Evolutionary conservation across 164 flowering plant species (phyloP).

Genomic region (Stephania yunnanensis): DNA sequence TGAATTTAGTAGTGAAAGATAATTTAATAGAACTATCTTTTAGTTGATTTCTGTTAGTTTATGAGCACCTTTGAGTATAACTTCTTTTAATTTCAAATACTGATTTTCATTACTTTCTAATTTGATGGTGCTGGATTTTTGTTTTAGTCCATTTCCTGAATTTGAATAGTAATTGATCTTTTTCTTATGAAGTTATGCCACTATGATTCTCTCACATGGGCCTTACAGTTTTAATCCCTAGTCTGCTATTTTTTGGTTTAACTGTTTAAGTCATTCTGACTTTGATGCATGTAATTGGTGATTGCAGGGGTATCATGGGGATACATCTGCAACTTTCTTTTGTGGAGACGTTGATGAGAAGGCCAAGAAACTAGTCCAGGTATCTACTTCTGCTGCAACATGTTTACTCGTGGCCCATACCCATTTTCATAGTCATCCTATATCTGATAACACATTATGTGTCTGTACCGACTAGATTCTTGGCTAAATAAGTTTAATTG

Average conservation of each 20-base stretch:
- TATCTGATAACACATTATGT: not conserved
- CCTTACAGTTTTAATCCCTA: not conserved
- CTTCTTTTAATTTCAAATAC: not conserved
- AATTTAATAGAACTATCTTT: not conserved
- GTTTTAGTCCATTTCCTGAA: not conserved
- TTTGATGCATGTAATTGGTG: slow-evolving; percentile 7
- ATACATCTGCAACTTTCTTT: slow-evolving; percentile 89
- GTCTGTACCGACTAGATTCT: not conserved
- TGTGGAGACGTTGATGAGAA: slow-evolving; percentile 86
- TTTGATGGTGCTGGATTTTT: not conserved
- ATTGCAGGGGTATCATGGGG: slow-evolving; percentile 93
- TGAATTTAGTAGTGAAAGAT: not conserved
- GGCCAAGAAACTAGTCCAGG: slow-evolving; percentile 79
- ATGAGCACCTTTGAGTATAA: not conserved
- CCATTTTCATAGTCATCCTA: not conserved
- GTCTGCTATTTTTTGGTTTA: not conserved
- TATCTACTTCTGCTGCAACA: slow-evolving; percentile 16
- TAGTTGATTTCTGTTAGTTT: not conserved
- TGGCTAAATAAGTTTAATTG: not conserved
- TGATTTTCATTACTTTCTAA: not conserved
- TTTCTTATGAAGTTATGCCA: not conserved
- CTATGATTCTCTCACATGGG: not conserved
- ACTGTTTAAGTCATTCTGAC: not conserved
- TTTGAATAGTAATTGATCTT: not conserved
- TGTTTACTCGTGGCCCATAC: not conserved